Percentiles rank a stretch among this genome's conserved stretches.
Evolutionary conservation across 2,329 filamentous ascomycete species (phyloP).

Genomic region (Xylariaceae sp.): DNA sequence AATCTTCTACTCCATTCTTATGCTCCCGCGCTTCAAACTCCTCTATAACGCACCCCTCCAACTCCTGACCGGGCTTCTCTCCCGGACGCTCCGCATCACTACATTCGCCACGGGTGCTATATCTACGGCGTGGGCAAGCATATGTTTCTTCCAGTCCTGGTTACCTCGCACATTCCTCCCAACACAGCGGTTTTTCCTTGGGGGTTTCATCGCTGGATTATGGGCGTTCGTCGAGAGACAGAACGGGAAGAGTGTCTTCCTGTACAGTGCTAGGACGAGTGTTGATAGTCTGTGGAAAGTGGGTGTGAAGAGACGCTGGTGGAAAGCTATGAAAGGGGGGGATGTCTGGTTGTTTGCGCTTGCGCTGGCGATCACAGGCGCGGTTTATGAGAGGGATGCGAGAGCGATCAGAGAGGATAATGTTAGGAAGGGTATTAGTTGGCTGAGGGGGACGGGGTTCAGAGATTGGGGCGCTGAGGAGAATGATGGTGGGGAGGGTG

Average conservation of each 20-base stretch:
- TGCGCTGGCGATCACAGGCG: conserved; percentile 73
- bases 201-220: conserved; percentile 78
- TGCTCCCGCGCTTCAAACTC: conserved; percentile 63
- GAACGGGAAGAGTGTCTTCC: conserved; percentile 63
- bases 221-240: conserved; percentile 76
- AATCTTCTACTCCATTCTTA: conserved; percentile 66
- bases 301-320: conserved; percentile 84
- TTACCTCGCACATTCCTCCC: conserved; percentile 72
- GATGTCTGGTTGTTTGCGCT: conserved; percentile 81
- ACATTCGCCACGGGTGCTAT: conserved; percentile 79
- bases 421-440: conserved; percentile 69
- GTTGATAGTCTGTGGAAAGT: conserved; percentile 88
- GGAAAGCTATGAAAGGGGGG: conserved; percentile 75
- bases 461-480: conserved; percentile 59
- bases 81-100: conserved; percentile 68
- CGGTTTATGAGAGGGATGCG: conserved; percentile 70
- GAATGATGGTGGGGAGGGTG: conserved; percentile 41
- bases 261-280: conserved; percentile 75
- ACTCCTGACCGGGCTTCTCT: conserved; percentile 62
- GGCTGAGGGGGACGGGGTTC: conserved; percentile 72
- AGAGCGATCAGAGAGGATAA: conserved; percentile 62
- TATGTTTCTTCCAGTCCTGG: conserved; percentile 82
- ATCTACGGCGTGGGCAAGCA: conserved; percentile 79
- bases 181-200: conserved; percentile 84
- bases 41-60: conserved; percentile 67